Base-by-base conservation (phyloP, 177 flowering plant genomes). In the Telopea speciosissima region DNA sequence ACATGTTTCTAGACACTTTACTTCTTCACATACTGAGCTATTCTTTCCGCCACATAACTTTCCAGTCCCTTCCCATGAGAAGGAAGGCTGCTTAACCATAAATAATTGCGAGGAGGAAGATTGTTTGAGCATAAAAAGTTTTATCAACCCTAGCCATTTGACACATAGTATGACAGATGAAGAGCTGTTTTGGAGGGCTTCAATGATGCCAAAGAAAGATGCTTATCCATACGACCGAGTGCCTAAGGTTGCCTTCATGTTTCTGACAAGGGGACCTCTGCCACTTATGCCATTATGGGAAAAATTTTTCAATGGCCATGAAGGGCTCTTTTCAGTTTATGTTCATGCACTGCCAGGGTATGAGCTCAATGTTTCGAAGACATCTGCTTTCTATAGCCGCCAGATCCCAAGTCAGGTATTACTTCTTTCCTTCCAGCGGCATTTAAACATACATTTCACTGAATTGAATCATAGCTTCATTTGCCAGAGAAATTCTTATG, bases 201-300 rank as follows among this genome's bases (percentile, higher is more conserved):
- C 97, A 19, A 69, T 91, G 86, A 85, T 86, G 66, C 89, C 97
- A 0, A 71, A 70, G 71, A 84, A 82, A 64, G 66, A 64, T 12
- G 78, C 66, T 24, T 88, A 78, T 69, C 95, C 97, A 1, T 88
- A 70, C 73, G 59, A 65, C 25, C 83, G 94, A 78, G 84, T 84
- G 63, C 88, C 88, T 21, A 89, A 85, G 78, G 88, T 91, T 78
- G 92, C 97, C 0, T 91, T 91, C 79, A 81, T 91, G 91, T 91
- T 86, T 71, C 72, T 91, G 76, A 90, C 97, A 4, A 78, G 93
- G 45, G 97, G 97, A 7, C 93, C 93, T 1, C 73, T 91, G 82
- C 95, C 97, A 9, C 33, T 91, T 69, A 58, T 77, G 66, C 91
- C 89, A 1, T 72, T 91, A 73, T 91, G 95, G 95, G 97, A 91